A percentile compares a stretch with the other conserved stretches of the same genome.
Evolutionary conservation across 2,329 filamentous ascomycete genomes (phyloP).

Genomic region (Talaromyces sp.): DNA sequence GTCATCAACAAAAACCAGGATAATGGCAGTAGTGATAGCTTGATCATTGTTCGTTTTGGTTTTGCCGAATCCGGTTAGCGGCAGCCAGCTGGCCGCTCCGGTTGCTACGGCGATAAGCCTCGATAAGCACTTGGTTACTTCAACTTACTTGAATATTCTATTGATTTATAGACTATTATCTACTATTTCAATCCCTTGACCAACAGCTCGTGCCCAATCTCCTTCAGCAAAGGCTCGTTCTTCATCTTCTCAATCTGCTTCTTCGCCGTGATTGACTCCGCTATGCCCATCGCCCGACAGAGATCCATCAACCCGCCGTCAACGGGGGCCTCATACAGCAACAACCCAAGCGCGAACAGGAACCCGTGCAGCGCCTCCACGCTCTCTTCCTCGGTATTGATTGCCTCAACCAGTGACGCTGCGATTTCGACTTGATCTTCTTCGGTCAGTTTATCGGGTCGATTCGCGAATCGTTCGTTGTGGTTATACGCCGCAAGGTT

Average conservation of each 20-base stretch:
- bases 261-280: slow-evolving; percentile 58
- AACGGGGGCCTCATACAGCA: slow-evolving; percentile 67
- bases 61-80: slow-evolving; percentile 25
- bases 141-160: not conserved
- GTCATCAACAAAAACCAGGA: not conserved
- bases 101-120: slow-evolving; percentile 14
- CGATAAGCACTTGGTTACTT: not conserved
- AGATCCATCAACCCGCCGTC: slow-evolving; percentile 77
- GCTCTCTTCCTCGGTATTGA: slow-evolving; percentile 52
- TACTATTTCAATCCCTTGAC: slow-evolving; percentile 32
- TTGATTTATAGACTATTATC: not conserved
- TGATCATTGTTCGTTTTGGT: slow-evolving; percentile 23
- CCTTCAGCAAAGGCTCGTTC: slow-evolving; percentile 56
- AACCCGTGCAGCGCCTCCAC: slow-evolving; percentile 73
- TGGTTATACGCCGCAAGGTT: slow-evolving; percentile 74
- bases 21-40: not conserved
- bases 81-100: not conserved
- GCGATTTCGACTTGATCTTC: slow-evolving; percentile 75
- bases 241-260: slow-evolving; percentile 54
- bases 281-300: slow-evolving; percentile 72
- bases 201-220: slow-evolving; percentile 47
- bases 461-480: slow-evolving; percentile 57
- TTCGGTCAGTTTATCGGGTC: slow-evolving; percentile 60
- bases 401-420: slow-evolving; percentile 75
- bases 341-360: slow-evolving; percentile 69